A percentile compares a stretch with the other conserved stretches of the same genome.
These are phyloP conservation scores for Termitomyces sp. DNA, from an alignment of 1,284 basidiomycete species.

Conservation along the genomic window DNA sequence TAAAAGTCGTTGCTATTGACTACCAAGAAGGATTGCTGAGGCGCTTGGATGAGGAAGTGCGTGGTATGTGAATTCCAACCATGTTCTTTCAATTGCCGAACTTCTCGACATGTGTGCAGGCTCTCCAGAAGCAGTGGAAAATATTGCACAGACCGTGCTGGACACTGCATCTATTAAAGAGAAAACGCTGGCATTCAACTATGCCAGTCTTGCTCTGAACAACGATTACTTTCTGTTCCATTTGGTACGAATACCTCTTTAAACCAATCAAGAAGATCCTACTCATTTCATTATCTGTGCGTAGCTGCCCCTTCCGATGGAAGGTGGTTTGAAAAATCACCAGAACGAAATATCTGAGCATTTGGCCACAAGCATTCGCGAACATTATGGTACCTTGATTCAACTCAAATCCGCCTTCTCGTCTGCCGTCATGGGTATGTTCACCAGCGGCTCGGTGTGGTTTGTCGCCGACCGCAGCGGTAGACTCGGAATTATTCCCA, in stretches of 20 bases:
- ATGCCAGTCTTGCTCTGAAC: constrained; percentile 89
- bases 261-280: constrained; percentile 1
- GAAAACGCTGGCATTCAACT: constrained; percentile 80
- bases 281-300: constrained; percentile 5
- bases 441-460: constrained; percentile 86
- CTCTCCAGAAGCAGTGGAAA: constrained; percentile 53
- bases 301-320: constrained; percentile 48
- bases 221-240: constrained; percentile 92
- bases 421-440: constrained; percentile 74
- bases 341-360: constrained; percentile 36
- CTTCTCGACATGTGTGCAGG: constrained; percentile 30
- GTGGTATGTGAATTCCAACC: constrained; percentile 43
- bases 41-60: constrained; percentile 68
- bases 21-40: constrained; percentile 79
- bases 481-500: constrained; percentile 71
- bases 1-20: constrained; percentile 68
- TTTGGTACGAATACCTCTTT: constrained; percentile 54
- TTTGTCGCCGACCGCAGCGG: constrained; percentile 68
- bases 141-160: constrained; percentile 74
- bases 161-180: constrained; percentile 59
- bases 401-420: constrained; percentile 76
- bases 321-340: constrained; percentile 29
- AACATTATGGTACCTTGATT: constrained; percentile 58
- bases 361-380: constrained; percentile 40
- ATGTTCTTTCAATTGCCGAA: neutral